Evolutionary conservation across 163 green algal species (phyloP), one percentile per base, ranked within the genome.

Genomic region (Chlamydomonas reinhardtii): DNA sequence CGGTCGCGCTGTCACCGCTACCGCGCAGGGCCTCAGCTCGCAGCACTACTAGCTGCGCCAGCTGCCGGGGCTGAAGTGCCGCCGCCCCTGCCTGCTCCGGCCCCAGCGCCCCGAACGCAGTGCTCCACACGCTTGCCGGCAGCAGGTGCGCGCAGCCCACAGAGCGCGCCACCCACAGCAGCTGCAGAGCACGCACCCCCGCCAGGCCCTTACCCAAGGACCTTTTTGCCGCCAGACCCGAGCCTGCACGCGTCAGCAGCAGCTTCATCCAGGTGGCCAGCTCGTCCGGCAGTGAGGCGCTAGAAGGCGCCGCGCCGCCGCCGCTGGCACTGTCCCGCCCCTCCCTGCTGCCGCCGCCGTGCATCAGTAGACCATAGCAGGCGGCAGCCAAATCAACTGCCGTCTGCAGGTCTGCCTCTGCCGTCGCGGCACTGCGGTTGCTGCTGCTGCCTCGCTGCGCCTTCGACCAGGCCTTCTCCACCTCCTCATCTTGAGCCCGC

Each of bases 11-110:
- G 39, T 5, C 8, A 48, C 39, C 8, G 39, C 39, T 48, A 8
- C 39, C 39, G 0, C 78, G 43, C 48, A 39, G 20, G 17, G 39
- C 37, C 24, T 76, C 66, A 4, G 78, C 52, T 9, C 32, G n/a
- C 9, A 85, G 48, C 66, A 72, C 68, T 66, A 85, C 78, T 22
- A 85, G 78, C 48, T 85, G 78, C 66, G 17, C 20, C 48, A 85
- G 66, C 78, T 85, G 78, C n/a, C 59, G 52, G 48, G 48, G 66
- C 39, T 43, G 43, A 31, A 85, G 78, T 32, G 34, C 20, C 9
- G 5, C 8, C 52, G 56, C 17, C n/a, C 0, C 22, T 0, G 22
- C 14, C 0, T 2, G 22, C 3, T 39, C 12, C 6, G 39, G 22
- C 6, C 31, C 43, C 29, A 15, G 2, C 6, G 37, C 20, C 39